These are phyloP conservation scores for Myxozyma neotropica DNA, from an alignment of 805 yeast genomes.

Conservation along the genomic window DNA sequence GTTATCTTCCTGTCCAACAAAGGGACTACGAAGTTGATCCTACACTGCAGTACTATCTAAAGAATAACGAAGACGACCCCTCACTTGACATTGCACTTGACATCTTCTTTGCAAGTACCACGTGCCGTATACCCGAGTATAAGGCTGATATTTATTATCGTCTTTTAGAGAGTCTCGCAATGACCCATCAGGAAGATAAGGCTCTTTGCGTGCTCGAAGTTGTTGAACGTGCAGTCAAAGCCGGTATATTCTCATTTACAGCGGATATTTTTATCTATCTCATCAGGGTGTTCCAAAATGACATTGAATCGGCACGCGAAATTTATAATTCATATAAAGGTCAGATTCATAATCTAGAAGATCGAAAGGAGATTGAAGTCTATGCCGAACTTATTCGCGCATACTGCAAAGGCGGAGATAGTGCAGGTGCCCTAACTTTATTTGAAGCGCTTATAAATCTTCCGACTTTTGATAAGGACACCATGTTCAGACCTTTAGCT, in stretches of 20 bases:
- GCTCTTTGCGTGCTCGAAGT: slow-evolving; percentile 3
- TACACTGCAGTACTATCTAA: slow-evolving; percentile 7
- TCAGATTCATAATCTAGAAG: slow-evolving; percentile 8
- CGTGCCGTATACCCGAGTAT: slow-evolving; percentile 34
- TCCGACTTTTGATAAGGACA: slow-evolving; percentile 16
- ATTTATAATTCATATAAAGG: slow-evolving; percentile 34
- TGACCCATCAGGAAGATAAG: not conserved
- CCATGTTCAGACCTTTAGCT: slow-evolving; percentile 16
- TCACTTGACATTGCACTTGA: slow-evolving; percentile 40
- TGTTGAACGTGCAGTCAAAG: slow-evolving; percentile 8
- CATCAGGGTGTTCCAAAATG: slow-evolving; percentile 35
- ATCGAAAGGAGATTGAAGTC: slow-evolving; percentile 21
- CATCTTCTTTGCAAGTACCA: slow-evolving; percentile 39
- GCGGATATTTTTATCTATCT: slow-evolving; percentile 34
- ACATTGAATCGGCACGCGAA: slow-evolving; percentile 33
- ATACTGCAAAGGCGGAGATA: slow-evolving; percentile 35
- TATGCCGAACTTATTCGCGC: slow-evolving; percentile 40
- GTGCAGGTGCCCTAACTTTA: slow-evolving; percentile 37
- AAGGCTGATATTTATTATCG: slow-evolving; percentile 29
- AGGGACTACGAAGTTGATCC: slow-evolving; percentile 9
- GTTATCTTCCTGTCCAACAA: slow-evolving; percentile 12
- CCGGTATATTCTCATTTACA: slow-evolving; percentile 8
- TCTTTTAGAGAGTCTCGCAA: slow-evolving; percentile 33
- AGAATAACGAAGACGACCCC: slow-evolving; percentile 17
- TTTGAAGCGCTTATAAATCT: slow-evolving; percentile 36